These are phyloP conservation scores for Picea mariana DNA, from an alignment of 83 land plant species.

Conservation along the genomic window DNA sequence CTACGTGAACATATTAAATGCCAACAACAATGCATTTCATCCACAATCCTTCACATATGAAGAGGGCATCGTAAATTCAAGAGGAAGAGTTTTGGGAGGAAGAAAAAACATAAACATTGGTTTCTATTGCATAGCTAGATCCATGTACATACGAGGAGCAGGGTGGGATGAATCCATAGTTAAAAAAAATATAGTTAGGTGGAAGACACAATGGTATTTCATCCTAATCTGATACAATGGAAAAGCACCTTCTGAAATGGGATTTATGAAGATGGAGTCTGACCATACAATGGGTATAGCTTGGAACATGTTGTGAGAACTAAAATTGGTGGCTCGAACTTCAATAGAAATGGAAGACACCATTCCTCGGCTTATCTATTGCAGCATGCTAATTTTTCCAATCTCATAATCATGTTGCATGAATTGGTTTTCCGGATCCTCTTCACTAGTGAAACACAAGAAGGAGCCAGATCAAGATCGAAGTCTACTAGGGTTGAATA, in stretches of 20 bases:
- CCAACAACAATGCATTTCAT: constrained; percentile 20
- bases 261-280: constrained; percentile 42
- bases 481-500: constrained; percentile 58
- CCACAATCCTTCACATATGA: constrained; percentile 30
- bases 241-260: constrained; percentile 49
- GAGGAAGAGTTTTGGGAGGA: constrained; percentile 15
- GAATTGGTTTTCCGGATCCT: constrained; percentile 21
- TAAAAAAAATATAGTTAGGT: constrained; percentile 58
- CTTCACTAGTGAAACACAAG: constrained; percentile 2
- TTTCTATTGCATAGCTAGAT: constrained; percentile 2
- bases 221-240: constrained; percentile 44
- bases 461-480: not conserved
- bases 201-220: constrained; percentile 48
- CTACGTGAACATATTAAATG: constrained; percentile 22
- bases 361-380: constrained; percentile 28
- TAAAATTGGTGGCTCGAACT: constrained; percentile 16
- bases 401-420: constrained; percentile 18
- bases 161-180: constrained; percentile 53
- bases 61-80: constrained; percentile 16
- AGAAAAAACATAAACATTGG: constrained; percentile 12
- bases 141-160: constrained; percentile 28
- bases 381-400: constrained; percentile 13
- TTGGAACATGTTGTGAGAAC: constrained; percentile 29
- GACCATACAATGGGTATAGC: constrained; percentile 33
- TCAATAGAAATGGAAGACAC: constrained; percentile 10